Evolutionary conservation across 352 stramenopile species (phyloP).

Genomic region (Pythium insidiosum): DNA sequence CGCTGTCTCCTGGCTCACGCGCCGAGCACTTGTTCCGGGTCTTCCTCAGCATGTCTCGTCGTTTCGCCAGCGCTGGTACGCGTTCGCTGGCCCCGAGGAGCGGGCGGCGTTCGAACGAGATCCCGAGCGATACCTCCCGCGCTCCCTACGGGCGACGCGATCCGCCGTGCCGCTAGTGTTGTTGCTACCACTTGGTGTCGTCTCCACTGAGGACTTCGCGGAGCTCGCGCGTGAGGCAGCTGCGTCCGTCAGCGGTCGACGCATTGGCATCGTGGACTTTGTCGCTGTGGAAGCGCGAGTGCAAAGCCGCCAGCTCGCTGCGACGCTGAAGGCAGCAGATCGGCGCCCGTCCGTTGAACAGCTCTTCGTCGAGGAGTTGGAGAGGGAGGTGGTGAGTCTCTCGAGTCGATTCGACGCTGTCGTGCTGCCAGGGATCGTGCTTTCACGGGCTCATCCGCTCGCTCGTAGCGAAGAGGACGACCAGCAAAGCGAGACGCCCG

Average conservation of each 20-base stretch:
- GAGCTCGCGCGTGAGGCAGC: not conserved
- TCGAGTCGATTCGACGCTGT: not conserved
- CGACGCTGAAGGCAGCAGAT: conserved; percentile 10
- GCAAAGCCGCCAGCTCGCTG: conserved; percentile 5
- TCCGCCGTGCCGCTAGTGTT: conserved; percentile 31
- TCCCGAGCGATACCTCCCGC: conserved; percentile 32
- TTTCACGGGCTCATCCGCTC: too few species aligned
- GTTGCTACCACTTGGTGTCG: conserved; percentile 42
- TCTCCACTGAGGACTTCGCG: conserved; percentile 9
- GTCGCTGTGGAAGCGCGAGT: conserved; percentile 11
- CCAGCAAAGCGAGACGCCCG: not conserved
- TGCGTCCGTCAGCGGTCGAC: not conserved
- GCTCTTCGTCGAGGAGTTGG: conserved; percentile 18
- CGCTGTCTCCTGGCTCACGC: conserved; percentile 41
- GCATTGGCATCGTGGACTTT: conserved; percentile 6
- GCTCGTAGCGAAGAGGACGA: conserved; percentile 5
- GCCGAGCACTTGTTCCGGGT: conserved; percentile 32
- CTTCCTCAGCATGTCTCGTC: conserved; percentile 23
- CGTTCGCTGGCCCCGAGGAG: conserved; percentile 37
- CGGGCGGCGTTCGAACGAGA: conserved; percentile 39
- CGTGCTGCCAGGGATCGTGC: too few species aligned
- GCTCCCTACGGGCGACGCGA: conserved; percentile 13
- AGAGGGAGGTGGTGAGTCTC: conserved; percentile 6
- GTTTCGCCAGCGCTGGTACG: conserved; percentile 41
- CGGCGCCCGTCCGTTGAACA: conserved; percentile 10